Percentiles rank a stretch among this genome's conserved stretches.
Evolutionary conservation across 1,139 yeast species (phyloP).

Genomic region (Pichiaceae sp.): DNA sequence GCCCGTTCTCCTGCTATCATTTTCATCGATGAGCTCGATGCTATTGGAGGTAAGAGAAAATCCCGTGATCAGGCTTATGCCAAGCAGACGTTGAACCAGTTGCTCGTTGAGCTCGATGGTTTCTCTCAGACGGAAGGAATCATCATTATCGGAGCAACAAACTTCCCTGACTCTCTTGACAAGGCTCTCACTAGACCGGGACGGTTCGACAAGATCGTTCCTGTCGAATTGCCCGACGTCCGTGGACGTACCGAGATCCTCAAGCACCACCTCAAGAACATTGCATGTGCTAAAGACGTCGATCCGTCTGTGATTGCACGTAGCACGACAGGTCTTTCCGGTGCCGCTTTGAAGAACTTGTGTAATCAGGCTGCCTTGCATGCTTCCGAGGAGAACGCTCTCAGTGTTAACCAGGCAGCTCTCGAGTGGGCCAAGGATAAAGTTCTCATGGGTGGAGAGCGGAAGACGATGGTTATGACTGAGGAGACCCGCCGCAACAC

Average conservation of each 20-base stretch:
- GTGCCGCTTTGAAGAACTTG: constrained; percentile 92
- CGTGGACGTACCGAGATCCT: constrained; percentile 93
- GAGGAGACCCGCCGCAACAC: constrained; percentile 91
- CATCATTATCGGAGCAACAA: constrained; percentile 95
- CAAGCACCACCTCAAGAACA: constrained; percentile 86
- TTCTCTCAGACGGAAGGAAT: constrained; percentile 90
- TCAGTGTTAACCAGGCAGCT: constrained; percentile 83
- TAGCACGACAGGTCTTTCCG: constrained; percentile 95
- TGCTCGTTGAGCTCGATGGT: constrained; percentile 93
- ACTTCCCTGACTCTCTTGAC: constrained; percentile 94
- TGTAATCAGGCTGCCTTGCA: constrained; percentile 97
- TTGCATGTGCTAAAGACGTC: constrained; percentile 76
- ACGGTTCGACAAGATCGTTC: constrained; percentile 91
- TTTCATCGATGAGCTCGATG: constrained; percentile 94
- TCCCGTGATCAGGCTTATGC: constrained; percentile 98
- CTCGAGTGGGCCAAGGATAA: constrained; percentile 99
- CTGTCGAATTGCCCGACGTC: constrained; percentile 95
- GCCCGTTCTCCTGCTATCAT: constrained; percentile 95
- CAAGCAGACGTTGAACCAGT: constrained; percentile 91
- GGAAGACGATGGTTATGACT: constrained; percentile 94
- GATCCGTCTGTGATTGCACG: constrained; percentile 87
- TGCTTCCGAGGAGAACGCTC: constrained; percentile 89
- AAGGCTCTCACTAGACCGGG: constrained; percentile 98
- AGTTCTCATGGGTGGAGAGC: constrained; percentile 95
- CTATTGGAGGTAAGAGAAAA: constrained; percentile 96